phyloP scores from a whole-genome alignment of 176 grass and related monocot genomes.

The Cenchrus purpureus region DNA sequence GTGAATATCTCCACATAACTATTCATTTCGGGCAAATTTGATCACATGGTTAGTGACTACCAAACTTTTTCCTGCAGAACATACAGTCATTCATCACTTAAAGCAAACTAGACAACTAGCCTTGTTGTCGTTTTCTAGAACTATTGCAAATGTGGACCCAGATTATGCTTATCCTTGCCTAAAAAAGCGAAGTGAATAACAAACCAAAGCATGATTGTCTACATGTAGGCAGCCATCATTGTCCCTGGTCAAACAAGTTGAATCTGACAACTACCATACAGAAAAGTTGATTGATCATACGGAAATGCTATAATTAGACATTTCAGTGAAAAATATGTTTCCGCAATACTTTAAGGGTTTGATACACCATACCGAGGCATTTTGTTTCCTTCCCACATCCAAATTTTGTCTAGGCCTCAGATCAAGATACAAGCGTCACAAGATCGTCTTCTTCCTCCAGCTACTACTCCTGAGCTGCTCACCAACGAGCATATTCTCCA shows the following conservation, averaged over 20 bases:
- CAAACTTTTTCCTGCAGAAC: neutral
- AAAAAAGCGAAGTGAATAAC: neutral
- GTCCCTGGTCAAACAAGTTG: neutral
- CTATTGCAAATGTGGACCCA: neutral
- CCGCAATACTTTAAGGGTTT: neutral
- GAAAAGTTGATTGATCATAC: neutral
- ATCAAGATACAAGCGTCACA: neutral
- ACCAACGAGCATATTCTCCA: neutral
- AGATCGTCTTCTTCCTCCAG: neutral
- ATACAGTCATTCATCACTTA: neutral
- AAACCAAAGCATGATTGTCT: neutral
- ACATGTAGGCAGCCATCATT: neutral
- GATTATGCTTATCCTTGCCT: slow-evolving; percentile 4
- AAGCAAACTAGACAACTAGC: neutral
- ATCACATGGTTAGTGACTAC: neutral
- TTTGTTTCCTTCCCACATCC: neutral
- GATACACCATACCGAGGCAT: neutral
- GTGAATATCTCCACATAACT: neutral
- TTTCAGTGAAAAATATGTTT: neutral
- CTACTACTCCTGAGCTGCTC: neutral
- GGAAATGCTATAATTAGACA: slow-evolving; percentile 9
- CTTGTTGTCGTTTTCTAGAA: neutral
- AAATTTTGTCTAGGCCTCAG: neutral
- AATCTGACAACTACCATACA: neutral
- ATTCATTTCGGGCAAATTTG: neutral